A percentile compares a stretch with the other conserved stretches of the same genome.
Evolutionary conservation across 179 eudicot species (phyloP).

Genomic region (Beta corolliflora): DNA sequence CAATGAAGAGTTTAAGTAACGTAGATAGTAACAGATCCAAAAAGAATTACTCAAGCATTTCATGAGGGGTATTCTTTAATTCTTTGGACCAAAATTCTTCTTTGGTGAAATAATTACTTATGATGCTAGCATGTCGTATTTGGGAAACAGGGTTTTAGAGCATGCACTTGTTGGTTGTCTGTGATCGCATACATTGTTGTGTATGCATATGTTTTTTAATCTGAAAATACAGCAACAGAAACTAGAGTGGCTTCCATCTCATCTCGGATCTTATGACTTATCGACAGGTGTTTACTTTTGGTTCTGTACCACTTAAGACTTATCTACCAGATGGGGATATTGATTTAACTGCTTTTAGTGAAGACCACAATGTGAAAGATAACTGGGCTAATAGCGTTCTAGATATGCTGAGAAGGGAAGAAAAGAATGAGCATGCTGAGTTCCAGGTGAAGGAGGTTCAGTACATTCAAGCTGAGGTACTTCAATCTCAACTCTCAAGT

Average conservation of each 20-base stretch:
- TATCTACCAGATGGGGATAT: slow-evolving; percentile 98
- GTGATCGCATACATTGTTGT: not conserved
- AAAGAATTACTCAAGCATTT: not conserved
- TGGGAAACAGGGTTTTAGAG: not conserved
- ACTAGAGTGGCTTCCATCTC: slow-evolving; percentile 1
- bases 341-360: slow-evolving; percentile 78
- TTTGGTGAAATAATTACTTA: not conserved
- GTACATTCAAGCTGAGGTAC: slow-evolving; percentile 97
- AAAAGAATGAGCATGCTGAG: slow-evolving; percentile 82
- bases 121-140: slow-evolving; percentile 5
- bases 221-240: not conserved
- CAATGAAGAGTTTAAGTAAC: no score
- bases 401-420: slow-evolving; percentile 75
- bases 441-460: slow-evolving; percentile 94
- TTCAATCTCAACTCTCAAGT: slow-evolving; percentile 14
- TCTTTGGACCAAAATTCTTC: not conserved
- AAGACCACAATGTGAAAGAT: slow-evolving; percentile 61
- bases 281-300: slow-evolving; percentile 85
- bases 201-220: not conserved
- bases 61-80: not conserved
- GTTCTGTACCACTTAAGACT: slow-evolving; percentile 95
- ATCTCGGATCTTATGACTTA: slow-evolving; percentile 15
- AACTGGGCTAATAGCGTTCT: slow-evolving; percentile 82
- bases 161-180: slow-evolving; percentile 4
- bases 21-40: not conserved